Percentiles rank a stretch among this genome's conserved stretches.
phyloP scores from a whole-genome alignment of 192 early-diverging fungal genomes.

The Linderina pennispora region DNA sequence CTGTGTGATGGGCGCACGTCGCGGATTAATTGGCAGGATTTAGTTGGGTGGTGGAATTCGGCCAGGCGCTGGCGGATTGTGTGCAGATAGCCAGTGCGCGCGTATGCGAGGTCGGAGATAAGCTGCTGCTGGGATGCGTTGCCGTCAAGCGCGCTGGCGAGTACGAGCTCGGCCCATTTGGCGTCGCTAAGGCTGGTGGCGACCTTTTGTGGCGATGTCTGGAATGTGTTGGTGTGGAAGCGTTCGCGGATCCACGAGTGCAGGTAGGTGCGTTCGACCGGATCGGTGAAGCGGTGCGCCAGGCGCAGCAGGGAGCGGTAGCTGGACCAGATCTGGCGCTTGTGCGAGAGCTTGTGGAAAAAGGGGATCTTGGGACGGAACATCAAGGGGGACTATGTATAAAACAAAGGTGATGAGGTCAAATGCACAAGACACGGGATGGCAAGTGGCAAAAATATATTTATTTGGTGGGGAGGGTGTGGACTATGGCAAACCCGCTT shows the following conservation, averaged over 20 bases:
- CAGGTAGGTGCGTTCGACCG: conserved; percentile 36
- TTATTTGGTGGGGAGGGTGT: too few relatives aligned
- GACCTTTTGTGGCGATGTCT: conserved; percentile 20
- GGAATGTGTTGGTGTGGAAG: conserved; percentile 35
- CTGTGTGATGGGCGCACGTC: conserved; percentile 28
- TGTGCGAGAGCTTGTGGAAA: conserved; percentile 21
- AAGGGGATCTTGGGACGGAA: conserved; percentile 33
- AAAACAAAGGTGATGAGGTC: too few relatives aligned
- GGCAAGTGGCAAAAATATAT: too few relatives aligned
- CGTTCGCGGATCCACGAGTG: conserved; percentile 45
- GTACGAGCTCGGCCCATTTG: conserved; percentile 6
- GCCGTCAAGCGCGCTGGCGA: conserved; percentile 12
- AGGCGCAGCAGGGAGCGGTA: conserved; percentile 28
- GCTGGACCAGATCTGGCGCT: conserved; percentile 3
- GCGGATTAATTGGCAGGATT: conserved; percentile 22
- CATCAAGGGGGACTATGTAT: conserved; percentile 4
- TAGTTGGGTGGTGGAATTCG: conserved; percentile 33
- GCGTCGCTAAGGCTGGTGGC: conserved; percentile 24
- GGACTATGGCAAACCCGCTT: too few relatives aligned
- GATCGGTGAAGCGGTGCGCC: conserved; percentile 17
- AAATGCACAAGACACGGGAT: too few relatives aligned
- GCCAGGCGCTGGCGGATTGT: conserved; percentile 15
- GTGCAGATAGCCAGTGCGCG: conserved; percentile 32
- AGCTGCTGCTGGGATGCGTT: conserved; percentile 6
- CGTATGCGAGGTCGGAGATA: conserved; percentile 43